phyloP scores from a whole-genome alignment of 2,329 filamentous ascomycete genomes.

The Bipolaris gigantea region DNA sequence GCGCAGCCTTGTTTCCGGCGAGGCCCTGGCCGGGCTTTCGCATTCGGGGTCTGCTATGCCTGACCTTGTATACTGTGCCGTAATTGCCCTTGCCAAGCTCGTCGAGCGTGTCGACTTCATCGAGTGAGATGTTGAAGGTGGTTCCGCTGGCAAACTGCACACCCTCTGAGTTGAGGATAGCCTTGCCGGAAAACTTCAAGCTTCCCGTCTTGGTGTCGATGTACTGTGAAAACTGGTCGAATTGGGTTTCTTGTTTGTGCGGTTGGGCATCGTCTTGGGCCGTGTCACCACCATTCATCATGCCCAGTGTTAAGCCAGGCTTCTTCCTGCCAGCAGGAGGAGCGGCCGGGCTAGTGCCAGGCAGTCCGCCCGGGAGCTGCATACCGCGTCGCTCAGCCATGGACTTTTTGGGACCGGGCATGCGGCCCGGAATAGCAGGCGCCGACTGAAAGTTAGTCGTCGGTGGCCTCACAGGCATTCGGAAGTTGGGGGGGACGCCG shows the following conservation, averaged over 20 bases:
- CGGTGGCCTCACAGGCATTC: constrained; percentile 48
- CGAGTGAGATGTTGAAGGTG: constrained; percentile 89
- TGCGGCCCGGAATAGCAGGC: constrained; percentile 51
- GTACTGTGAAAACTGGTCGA: constrained; percentile 75
- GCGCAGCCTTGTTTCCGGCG: constrained; percentile 57
- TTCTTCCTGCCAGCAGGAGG: constrained; percentile 44
- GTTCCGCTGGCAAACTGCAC: constrained; percentile 91
- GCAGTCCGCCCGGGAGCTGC: constrained; percentile 63
- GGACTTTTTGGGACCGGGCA: constrained; percentile 58
- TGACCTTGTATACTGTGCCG: constrained; percentile 95
- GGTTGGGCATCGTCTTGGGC: constrained; percentile 23
- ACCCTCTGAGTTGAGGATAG: constrained; percentile 82
- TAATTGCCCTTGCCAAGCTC: constrained; percentile 98
- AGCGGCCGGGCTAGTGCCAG: constrained; percentile 52
- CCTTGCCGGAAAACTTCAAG: constrained; percentile 90
- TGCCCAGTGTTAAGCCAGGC: constrained; percentile 49
- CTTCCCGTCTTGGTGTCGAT: constrained; percentile 91
- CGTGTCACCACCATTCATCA: constrained; percentile 45
- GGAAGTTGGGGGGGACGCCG: constrained; percentile 50
- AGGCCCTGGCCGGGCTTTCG: constrained; percentile 62
- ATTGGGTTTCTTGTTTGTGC: constrained; percentile 47
- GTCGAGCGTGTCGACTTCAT: constrained; percentile 90
- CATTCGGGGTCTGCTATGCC: constrained; percentile 73
- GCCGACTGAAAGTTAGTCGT: constrained; percentile 52
- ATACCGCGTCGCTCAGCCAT: constrained; percentile 68